Percentiles rank a stretch among this genome's conserved stretches.
Conservation (phyloP, 345 rosid species). For the Salix dunnii region DNA sequence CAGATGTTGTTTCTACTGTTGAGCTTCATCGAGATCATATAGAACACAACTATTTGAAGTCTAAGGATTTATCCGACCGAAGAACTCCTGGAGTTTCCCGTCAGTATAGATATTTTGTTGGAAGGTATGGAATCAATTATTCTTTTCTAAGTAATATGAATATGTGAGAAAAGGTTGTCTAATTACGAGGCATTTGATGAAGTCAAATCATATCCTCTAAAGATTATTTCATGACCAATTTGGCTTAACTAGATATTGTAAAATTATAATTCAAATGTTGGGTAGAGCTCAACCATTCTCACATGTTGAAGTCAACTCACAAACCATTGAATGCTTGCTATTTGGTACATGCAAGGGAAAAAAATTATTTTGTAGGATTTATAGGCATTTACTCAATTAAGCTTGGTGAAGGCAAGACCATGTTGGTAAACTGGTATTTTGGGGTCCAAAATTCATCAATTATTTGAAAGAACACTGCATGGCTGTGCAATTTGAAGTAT, state of each 20-base stretch:
- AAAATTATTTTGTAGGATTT: no score
- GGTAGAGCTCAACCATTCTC: no score
- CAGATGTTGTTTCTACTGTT: slow-evolving; percentile 41
- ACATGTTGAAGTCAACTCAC: no score
- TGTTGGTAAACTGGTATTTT: not conserved
- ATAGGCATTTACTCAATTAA: no score
- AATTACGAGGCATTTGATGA: not conserved
- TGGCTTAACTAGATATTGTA: no score
- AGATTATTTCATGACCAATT: not conserved
- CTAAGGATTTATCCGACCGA: slow-evolving; percentile 66
- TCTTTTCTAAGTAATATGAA: not conserved
- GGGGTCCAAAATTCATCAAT: not conserved
- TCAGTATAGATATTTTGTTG: slow-evolving; percentile 74
- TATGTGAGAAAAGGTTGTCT: not conserved
- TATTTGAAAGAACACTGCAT: not conserved
- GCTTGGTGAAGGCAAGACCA: no score
- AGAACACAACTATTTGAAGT: slow-evolving; percentile 32
- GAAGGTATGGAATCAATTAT: slow-evolving; percentile 42
- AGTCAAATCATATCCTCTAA: not conserved
- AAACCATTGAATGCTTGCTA: no score
- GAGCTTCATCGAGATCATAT: slow-evolving; percentile 38
- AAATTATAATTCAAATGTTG: no score
- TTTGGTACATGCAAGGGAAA: no score
- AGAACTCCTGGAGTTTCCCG: slow-evolving; percentile 55
- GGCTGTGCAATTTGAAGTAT: slow-evolving; percentile 6